Evolutionary conservation across 2,329 filamentous ascomycete genomes (phyloP).

Genomic region (Calonectria honghensis): DNA sequence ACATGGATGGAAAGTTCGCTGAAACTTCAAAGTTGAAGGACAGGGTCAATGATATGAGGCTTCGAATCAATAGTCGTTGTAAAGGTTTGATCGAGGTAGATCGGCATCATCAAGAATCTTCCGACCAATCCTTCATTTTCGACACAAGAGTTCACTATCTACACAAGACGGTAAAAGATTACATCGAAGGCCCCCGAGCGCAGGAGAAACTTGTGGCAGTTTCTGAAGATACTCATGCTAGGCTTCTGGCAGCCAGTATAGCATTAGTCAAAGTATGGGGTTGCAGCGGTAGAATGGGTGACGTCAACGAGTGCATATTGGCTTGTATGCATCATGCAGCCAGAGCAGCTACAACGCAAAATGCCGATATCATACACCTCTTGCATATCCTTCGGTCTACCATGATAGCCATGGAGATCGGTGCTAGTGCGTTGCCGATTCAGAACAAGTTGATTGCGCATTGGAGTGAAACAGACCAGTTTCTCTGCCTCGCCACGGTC

Average conservation of each 20-base stretch:
- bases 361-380: no score
- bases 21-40: neutral
- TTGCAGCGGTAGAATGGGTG: no score
- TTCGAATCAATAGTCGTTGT: conserved; percentile 37
- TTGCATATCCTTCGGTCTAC: no score
- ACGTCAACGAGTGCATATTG: neutral
- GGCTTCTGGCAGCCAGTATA: neutral
- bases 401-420: no score
- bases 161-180: conserved; percentile 25
- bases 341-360: neutral
- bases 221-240: neutral
- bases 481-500: no score
- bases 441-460: no score
- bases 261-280: neutral
- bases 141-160: neutral
- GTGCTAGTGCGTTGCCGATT: no score
- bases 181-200: neutral
- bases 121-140: neutral
- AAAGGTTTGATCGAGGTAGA: conserved; percentile 28
- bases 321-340: conserved; percentile 1
- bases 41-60: conserved; percentile 5
- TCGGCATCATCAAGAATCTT: fast-evolving
- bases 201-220: conserved; percentile 4
- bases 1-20: neutral
- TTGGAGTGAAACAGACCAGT: no score